phyloP scores from a whole-genome alignment of 2,329 filamentous ascomycete species.

The Pezicula radicicola region DNA sequence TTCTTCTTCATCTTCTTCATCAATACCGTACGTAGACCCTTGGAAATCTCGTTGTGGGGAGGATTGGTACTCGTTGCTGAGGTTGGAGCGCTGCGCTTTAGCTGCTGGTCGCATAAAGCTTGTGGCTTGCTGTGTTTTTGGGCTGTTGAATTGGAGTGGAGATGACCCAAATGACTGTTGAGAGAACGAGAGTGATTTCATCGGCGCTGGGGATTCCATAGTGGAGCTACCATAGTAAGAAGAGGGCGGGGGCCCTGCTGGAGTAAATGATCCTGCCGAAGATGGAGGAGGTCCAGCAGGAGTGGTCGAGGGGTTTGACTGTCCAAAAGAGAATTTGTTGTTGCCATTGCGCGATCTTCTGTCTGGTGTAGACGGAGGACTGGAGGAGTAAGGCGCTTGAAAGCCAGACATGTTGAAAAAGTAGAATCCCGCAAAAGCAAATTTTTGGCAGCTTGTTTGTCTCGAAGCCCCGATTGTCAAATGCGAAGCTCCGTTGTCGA shows the following conservation, averaged over 20 bases:
- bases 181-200: conserved; percentile 30
- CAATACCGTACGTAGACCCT: conserved; percentile 30
- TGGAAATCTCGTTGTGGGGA: conserved; percentile 15
- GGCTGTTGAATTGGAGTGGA: conserved; percentile 14
- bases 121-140: conserved; percentile 14
- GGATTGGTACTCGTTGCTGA: conserved; percentile 43
- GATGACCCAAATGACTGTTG: conserved; percentile 24
- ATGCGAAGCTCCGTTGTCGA: background rate
- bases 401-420: conserved; percentile 17
- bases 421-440: background rate
- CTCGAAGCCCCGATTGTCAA: background rate
- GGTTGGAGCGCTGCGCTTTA: conserved; percentile 41
- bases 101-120: conserved; percentile 15
- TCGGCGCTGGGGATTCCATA: conserved; percentile 27
- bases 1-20: conserved; percentile 40
- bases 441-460: background rate
- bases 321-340: conserved; percentile 22
- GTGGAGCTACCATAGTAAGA: conserved; percentile 49
- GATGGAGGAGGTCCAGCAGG: conserved; percentile 54
- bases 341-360: conserved; percentile 23
- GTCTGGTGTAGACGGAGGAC: conserved; percentile 33
- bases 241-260: conserved; percentile 48
- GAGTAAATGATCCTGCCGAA: conserved; percentile 50
- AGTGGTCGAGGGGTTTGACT: conserved; percentile 47
- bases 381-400: conserved; percentile 25